Evolutionary conservation across 768 basidiomycete genomes (phyloP).

Genomic region (Fomitopsis pulvina): DNA sequence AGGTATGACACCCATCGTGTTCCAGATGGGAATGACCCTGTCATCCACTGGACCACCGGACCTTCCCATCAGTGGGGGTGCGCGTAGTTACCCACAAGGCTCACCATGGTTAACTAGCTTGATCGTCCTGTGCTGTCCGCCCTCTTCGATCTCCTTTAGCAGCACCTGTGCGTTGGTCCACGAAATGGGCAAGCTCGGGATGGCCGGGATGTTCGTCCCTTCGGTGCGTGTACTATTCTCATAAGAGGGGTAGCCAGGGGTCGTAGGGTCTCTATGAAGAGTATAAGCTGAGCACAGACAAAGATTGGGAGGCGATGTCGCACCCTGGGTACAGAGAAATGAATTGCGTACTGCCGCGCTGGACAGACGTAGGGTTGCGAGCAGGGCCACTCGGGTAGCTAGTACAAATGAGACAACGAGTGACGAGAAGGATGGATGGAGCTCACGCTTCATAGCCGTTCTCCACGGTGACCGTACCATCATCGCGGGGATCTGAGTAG

Average conservation of each 20-base stretch:
- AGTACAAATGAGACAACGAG: background rate
- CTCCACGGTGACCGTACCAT: slow-evolving; percentile 67
- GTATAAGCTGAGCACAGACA: background rate
- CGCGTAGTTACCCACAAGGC: slow-evolving; percentile 1
- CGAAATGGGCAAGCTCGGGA: slow-evolving; percentile 87
- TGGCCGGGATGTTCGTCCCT: slow-evolving; percentile 57
- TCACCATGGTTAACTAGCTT: slow-evolving; percentile 53
- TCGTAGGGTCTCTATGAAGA: slow-evolving; percentile 66
- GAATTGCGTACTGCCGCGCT: slow-evolving; percentile 80
- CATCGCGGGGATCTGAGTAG: slow-evolving; percentile 82
- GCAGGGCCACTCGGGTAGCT: slow-evolving; percentile 85
- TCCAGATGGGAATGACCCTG: slow-evolving; percentile 87
- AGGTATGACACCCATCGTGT: slow-evolving; percentile 77
- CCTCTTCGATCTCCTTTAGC: slow-evolving; percentile 39
- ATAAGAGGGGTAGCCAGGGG: slow-evolving; percentile 86
- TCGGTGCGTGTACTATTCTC: slow-evolving; percentile 63
- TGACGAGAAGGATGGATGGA: background rate
- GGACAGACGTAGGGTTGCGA: slow-evolving; percentile 74
- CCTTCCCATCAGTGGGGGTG: background rate
- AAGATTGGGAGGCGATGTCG: background rate
- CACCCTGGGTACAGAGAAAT: slow-evolving; percentile 49
- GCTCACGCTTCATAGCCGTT: slow-evolving; percentile 66
- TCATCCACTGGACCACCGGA: slow-evolving; percentile 47
- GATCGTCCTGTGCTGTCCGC: slow-evolving; percentile 38
- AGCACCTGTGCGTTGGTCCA: slow-evolving; percentile 74